Conservation (phyloP, 1,284 basidiomycete species). For the Tausonia pullulans region DNA sequence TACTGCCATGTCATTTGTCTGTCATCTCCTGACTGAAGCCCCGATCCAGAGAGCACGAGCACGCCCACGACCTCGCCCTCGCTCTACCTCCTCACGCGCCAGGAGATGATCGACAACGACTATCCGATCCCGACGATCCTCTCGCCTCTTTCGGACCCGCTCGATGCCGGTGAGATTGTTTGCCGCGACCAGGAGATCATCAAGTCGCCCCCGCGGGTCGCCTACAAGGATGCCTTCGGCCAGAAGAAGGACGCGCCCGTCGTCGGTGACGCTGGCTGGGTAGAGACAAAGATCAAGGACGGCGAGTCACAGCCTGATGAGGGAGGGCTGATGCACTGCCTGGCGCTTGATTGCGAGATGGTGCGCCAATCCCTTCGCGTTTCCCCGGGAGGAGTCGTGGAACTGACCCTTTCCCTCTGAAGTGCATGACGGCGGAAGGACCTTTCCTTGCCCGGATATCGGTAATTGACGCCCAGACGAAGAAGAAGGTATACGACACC, state of each 20-base stretch:
- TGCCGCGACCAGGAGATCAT: conserved; percentile 15
- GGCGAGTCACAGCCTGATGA: conserved; percentile 19
- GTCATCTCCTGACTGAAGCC: background rate
- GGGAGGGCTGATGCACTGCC: conserved; percentile 22
- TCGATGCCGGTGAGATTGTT: background rate
- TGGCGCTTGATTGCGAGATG: conserved; percentile 84
- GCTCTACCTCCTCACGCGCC: conserved; percentile 59
- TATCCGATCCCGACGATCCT: conserved; percentile 65
- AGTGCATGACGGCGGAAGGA: conserved; percentile 77
- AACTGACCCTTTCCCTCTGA: conserved; percentile 2
- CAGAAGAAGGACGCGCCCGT: conserved; percentile 18
- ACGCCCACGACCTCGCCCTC: conserved; percentile 37
- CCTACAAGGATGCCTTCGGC: conserved; percentile 14
- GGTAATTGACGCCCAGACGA: conserved; percentile 61
- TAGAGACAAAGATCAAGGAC: conserved; percentile 49
- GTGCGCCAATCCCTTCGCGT: conserved; percentile 37
- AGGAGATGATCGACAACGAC: conserved; percentile 82
- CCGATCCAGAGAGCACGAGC: conserved; percentile 12
- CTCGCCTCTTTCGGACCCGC: background rate
- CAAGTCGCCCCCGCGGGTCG: conserved; percentile 1
- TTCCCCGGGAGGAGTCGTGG: background rate
- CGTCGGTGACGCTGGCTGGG: conserved; percentile 42
- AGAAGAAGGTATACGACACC: conserved; percentile 65
- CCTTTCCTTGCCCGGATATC: conserved; percentile 76
- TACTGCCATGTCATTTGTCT: background rate